Conservation (phyloP, 345 rosid genomes). For the Melastoma malabathricum region DNA sequence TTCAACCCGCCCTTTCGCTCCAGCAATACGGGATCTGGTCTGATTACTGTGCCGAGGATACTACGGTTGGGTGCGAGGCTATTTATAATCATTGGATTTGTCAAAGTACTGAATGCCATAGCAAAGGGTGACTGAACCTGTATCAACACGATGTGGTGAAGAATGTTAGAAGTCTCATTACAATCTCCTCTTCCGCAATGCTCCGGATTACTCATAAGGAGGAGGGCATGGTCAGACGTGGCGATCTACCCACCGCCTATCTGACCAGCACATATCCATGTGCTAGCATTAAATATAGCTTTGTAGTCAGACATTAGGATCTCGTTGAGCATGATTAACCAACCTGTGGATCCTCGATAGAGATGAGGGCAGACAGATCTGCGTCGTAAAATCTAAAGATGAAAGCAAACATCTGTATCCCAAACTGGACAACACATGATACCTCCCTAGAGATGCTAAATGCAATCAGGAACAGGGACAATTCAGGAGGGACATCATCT, state of each 20-base stretch:
- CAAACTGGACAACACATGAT: background rate
- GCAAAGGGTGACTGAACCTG: slow-evolving; percentile 93
- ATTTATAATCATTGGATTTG: slow-evolving; percentile 48
- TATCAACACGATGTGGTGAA: slow-evolving; percentile 3
- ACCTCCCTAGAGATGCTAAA: background rate
- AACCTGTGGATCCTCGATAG: slow-evolving; percentile 97
- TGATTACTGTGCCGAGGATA: slow-evolving; percentile 83
- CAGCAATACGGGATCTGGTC: slow-evolving; percentile 57
- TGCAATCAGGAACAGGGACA: background rate
- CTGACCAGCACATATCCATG: no score
- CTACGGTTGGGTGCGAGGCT: slow-evolving; percentile 59
- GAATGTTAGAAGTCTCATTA: background rate
- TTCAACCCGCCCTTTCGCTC: slow-evolving; percentile 71
- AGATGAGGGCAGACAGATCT: slow-evolving; percentile 57
- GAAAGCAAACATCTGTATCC: slow-evolving; percentile 3
- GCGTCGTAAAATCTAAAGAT: slow-evolving; percentile 42
- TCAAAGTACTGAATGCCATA: slow-evolving; percentile 63
- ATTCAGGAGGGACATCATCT: no score
- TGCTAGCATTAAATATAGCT: no score
- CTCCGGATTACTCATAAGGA: no score
- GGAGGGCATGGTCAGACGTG: no score
- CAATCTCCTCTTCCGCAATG: background rate
- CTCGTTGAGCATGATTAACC: slow-evolving; percentile 4
- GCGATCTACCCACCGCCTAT: no score
- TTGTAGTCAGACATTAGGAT: background rate